Evolutionary conservation across 2,329 filamentous ascomycete genomes (phyloP).

Genomic region (Sporothrix schenckii): DNA sequence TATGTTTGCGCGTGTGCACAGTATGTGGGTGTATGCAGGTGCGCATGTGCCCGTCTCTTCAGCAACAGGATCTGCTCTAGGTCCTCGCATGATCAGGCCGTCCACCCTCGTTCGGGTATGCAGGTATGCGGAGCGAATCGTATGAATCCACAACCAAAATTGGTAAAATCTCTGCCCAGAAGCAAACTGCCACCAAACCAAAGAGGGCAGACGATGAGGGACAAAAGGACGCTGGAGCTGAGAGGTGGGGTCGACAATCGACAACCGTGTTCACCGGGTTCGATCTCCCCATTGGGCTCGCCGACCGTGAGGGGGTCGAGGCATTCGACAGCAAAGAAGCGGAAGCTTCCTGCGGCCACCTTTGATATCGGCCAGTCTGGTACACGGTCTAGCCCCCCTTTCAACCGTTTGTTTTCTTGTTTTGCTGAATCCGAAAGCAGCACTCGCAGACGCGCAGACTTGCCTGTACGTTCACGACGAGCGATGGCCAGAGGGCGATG

Average conservation of each 20-base stretch:
- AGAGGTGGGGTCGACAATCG: background rate
- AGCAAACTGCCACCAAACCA: background rate
- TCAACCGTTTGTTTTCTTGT: too few relatives aligned
- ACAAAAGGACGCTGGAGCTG: background rate
- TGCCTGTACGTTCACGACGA: too few relatives aligned
- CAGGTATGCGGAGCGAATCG: constrained; percentile 6
- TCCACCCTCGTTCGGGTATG: background rate
- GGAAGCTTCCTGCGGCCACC: background rate
- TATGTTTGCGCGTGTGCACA: background rate
- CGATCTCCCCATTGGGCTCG: constrained; percentile 15
- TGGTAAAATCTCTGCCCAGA: background rate
- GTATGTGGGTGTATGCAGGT: background rate
- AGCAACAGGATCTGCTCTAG: background rate
- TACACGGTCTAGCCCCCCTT: too few relatives aligned
- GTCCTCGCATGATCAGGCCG: background rate
- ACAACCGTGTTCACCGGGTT: background rate
- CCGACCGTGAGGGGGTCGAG: background rate
- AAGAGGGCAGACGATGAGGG: background rate
- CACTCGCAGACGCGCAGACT: too few relatives aligned
- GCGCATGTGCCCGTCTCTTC: background rate
- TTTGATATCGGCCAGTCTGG: background rate
- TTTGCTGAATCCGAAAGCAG: too few relatives aligned
- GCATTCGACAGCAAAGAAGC: background rate
- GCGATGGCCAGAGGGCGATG: too few relatives aligned
- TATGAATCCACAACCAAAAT: background rate